Conservation (phyloP, 169 alveolate species). For the Eimeria sp. region DNA sequence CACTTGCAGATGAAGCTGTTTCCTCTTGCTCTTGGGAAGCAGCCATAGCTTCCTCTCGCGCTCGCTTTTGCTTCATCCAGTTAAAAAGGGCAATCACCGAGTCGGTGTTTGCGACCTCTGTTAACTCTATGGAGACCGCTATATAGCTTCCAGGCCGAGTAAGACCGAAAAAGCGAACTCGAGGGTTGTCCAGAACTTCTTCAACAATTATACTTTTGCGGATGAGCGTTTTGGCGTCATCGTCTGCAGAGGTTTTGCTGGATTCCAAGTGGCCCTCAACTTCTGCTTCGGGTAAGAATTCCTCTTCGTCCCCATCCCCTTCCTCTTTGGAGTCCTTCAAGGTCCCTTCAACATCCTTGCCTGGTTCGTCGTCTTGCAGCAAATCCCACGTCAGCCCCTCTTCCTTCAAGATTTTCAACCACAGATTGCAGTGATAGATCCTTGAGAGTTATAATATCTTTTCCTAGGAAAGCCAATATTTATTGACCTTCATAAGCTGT, state of each 20-base stretch:
- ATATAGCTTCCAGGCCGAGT: constrained; percentile 54
- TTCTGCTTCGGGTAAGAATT: not conserved
- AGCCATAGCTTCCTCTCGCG: not conserved
- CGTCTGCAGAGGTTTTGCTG: not conserved
- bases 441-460: not conserved
- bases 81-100: constrained; percentile 5
- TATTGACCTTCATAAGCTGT: not conserved
- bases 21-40: not conserved
- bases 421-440: not conserved
- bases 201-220: constrained; percentile 21
- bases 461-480: not conserved
- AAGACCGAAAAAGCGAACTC: constrained; percentile 20
- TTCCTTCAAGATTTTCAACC: not conserved
- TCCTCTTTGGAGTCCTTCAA: not conserved
- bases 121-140: constrained; percentile 34
- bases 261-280: not conserved
- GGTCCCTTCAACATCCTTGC: not conserved
- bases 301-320: not conserved
- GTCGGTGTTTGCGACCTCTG: constrained; percentile 39
- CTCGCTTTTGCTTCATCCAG: constrained; percentile 31
- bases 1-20: not conserved
- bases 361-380: constrained; percentile 12
- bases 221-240: not conserved
- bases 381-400: constrained; percentile 52
- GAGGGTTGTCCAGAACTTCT: constrained; percentile 46